phyloP scores from a whole-genome alignment of 1,139 yeast genomes.

The Protomyces pachydermus region DNA sequence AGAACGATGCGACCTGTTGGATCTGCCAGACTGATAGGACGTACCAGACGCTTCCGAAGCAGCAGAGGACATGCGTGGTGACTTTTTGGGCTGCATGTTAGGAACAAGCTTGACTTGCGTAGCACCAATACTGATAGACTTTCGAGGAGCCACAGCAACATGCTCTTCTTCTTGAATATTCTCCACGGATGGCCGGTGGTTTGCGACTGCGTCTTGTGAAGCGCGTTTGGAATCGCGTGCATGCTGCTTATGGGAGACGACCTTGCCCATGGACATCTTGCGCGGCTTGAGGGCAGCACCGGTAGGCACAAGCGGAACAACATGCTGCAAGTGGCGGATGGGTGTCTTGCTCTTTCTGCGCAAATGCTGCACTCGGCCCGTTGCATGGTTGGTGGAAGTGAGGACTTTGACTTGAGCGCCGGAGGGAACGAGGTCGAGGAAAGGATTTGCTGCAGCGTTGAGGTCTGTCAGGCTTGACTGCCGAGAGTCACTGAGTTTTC shows the following conservation, averaged over 20 bases:
- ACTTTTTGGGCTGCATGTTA: neutral
- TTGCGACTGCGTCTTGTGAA: neutral
- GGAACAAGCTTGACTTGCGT: neutral
- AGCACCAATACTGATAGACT: neutral
- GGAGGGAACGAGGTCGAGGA: neutral
- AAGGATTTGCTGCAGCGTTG: neutral
- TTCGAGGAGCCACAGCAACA: neutral
- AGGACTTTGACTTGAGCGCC: conserved; percentile 1
- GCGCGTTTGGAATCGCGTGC: neutral
- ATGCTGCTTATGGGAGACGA: neutral
- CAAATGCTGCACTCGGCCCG: neutral
- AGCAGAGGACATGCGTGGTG: neutral
- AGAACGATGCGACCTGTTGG: neutral
- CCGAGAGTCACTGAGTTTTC: conserved; percentile 1
- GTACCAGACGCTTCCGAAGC: neutral
- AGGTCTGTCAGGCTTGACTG: neutral
- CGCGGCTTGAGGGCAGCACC: neutral
- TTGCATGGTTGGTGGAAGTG: neutral
- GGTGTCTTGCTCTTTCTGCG: conserved; percentile 2
- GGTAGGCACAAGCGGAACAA: neutral
- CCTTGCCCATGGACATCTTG: neutral
- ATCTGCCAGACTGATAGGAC: neutral
- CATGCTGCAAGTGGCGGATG: neutral
- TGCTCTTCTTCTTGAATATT: neutral
- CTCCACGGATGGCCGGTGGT: neutral